Conservation (phyloP, 192 early-diverging fungal genomes). For the Haplosporangium gracile region DNA sequence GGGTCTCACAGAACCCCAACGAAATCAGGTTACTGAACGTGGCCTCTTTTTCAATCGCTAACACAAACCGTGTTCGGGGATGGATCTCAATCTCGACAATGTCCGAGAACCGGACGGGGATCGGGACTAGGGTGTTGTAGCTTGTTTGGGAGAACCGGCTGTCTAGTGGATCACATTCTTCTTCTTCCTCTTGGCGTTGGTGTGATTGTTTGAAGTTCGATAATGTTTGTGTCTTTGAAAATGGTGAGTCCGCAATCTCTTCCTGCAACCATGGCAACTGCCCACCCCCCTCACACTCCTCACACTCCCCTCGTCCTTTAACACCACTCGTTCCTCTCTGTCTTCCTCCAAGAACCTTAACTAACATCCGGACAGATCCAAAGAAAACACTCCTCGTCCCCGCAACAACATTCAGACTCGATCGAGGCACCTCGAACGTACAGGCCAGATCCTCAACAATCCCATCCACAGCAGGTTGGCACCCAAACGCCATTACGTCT, state of each 20-base stretch:
- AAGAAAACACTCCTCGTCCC: slow-evolving; percentile 30
- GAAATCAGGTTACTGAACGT: slow-evolving; percentile 29
- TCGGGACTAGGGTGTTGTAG: slow-evolving; percentile 32
- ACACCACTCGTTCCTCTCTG: not conserved
- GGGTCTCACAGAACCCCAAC: slow-evolving; percentile 26
- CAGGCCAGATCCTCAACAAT: slow-evolving; percentile 50
- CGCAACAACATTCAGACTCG: slow-evolving; percentile 41
- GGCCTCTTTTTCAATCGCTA: slow-evolving; percentile 51
- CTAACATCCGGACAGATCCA: slow-evolving; percentile 26
- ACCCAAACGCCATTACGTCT: slow-evolving; percentile 32
- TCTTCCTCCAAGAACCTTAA: not conserved
- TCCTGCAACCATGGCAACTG: not conserved
- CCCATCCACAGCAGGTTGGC: slow-evolving; percentile 22
- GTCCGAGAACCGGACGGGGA: slow-evolving; percentile 24
- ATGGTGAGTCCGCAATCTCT: not conserved
- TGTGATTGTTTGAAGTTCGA: not conserved
- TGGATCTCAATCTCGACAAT: slow-evolving; percentile 44
- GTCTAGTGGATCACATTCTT: not conserved
- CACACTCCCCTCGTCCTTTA: not conserved
- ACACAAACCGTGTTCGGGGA: slow-evolving; percentile 23
- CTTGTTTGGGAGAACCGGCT: slow-evolving; percentile 4
- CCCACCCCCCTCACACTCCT: not conserved
- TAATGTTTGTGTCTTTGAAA: not conserved
- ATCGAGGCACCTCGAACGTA: slow-evolving; percentile 25
- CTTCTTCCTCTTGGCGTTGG: not conserved